A percentile compares a stretch with the other conserved stretches of the same genome.
Evolutionary conservation across 306 rosid genomes (phyloP).

Genomic region (Ziziphus jujuba): DNA sequence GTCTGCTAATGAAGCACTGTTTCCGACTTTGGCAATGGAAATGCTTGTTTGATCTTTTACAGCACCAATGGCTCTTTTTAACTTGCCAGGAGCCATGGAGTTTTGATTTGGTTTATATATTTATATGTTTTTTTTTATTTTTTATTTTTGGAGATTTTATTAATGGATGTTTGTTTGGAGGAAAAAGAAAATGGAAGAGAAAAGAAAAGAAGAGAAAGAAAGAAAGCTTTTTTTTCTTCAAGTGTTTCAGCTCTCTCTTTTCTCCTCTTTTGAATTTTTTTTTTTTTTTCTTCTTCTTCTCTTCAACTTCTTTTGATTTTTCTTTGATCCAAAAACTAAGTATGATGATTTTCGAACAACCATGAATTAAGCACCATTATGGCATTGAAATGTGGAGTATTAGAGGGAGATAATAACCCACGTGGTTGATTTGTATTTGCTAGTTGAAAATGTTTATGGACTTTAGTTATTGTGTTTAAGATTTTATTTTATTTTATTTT

Average conservation of each 20-base stretch:
- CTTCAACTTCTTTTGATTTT: conserved; percentile 15
- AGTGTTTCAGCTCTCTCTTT: conserved; percentile 17
- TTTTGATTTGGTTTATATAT: too few species aligned
- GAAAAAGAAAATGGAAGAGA: conserved; percentile 10
- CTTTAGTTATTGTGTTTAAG: too few species aligned
- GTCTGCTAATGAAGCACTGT: conserved; percentile 78
- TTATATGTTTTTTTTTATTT: background rate
- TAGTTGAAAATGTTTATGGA: background rate
- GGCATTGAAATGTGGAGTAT: conserved; percentile 44
- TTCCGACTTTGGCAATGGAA: conserved; percentile 86
- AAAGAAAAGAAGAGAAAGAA: conserved; percentile 26
- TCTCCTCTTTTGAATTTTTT: background rate
- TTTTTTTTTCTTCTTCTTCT: background rate
- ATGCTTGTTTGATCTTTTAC: conserved; percentile 96
- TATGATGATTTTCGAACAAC: conserved; percentile 30
- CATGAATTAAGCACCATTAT: conserved; percentile 35
- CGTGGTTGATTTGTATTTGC: background rate
- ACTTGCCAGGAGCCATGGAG: conserved; percentile 60
- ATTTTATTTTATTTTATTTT: too few species aligned
- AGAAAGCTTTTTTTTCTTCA: background rate
- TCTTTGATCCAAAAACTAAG: conserved; percentile 6
- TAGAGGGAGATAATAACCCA: conserved; percentile 28
- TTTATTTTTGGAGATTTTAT: background rate
- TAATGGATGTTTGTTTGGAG: background rate
- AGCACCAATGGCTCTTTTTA: conserved; percentile 81